phyloP scores from a whole-genome alignment of 192 early-diverging fungal species.

The Umbelopsis ramanniana region DNA sequence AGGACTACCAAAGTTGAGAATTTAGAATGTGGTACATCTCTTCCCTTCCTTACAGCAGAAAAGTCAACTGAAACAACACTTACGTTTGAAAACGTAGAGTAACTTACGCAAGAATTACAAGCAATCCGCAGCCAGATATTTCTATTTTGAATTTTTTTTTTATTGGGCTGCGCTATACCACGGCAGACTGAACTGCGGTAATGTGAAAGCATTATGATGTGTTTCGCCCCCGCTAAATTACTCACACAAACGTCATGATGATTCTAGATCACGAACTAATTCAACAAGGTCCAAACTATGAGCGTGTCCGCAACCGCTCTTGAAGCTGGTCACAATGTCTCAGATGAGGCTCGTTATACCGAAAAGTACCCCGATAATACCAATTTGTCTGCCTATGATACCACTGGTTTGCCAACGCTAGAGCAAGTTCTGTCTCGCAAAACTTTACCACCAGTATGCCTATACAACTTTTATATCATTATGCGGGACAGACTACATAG shows the following conservation, averaged over 20 bases:
- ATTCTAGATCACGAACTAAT: neutral
- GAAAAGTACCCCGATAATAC: slow-evolving; percentile 9
- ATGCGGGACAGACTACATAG: slow-evolving; percentile 68
- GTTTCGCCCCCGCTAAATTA: neutral
- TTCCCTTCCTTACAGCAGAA: neutral
- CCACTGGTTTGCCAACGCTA: slow-evolving; percentile 61
- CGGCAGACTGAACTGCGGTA: neutral
- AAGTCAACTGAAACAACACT: neutral
- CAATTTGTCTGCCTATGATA: slow-evolving; percentile 10
- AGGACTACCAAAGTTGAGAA: slow-evolving; percentile 2
- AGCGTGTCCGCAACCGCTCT: neutral
- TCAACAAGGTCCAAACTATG: neutral
- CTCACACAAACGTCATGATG: neutral
- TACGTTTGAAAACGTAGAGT: neutral
- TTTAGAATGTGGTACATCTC: neutral
- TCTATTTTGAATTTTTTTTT: neutral
- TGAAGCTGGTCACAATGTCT: slow-evolving; percentile 18
- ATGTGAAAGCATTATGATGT: neutral
- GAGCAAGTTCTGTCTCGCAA: slow-evolving; percentile 70
- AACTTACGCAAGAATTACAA: neutral
- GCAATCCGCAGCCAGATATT: slow-evolving; percentile 1
- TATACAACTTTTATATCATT: slow-evolving; percentile 79
- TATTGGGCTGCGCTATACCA: neutral
- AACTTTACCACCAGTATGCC: slow-evolving; percentile 70
- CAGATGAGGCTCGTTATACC: neutral